Percentiles rank a stretch among this genome's conserved stretches.
Evolutionary conservation across 1,284 basidiomycete species (phyloP).

Genomic region (Sutorius eximius): DNA sequence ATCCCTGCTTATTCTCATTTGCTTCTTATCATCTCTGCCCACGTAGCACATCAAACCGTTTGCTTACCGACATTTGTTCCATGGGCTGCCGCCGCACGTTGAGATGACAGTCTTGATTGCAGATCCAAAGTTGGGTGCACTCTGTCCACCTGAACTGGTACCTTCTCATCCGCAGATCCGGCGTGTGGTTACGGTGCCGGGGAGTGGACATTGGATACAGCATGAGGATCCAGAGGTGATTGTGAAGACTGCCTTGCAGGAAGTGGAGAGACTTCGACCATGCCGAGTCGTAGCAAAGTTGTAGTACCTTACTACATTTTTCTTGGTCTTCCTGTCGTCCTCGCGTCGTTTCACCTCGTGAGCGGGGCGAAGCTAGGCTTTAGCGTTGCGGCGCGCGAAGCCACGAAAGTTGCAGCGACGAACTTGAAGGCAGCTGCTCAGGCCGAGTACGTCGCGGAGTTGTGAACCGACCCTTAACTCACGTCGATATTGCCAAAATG

Average conservation of each 20-base stretch:
- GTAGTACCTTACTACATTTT: background rate
- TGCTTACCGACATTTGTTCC: conserved; percentile 9
- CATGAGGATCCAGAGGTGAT: conserved; percentile 12
- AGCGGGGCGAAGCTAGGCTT: conserved; percentile 23
- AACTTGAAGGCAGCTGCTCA: no score
- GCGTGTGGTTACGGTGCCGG: conserved; percentile 2
- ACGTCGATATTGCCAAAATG: background rate
- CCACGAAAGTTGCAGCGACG: conserved; percentile 10
- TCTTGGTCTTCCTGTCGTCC: no score
- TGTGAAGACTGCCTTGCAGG: conserved; percentile 5
- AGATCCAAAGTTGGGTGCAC: conserved; percentile 9
- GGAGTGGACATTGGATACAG: conserved; percentile 23
- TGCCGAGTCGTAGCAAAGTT: background rate
- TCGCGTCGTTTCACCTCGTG: background rate
- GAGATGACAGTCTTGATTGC: conserved; percentile 20
- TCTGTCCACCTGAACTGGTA: conserved; percentile 7
- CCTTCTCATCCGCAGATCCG: conserved; percentile 13
- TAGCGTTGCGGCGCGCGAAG: conserved; percentile 31
- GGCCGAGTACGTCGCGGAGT: no score
- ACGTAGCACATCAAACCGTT: conserved; percentile 19
- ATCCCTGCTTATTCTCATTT: background rate
- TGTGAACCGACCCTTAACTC: no score
- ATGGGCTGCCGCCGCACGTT: conserved; percentile 13
- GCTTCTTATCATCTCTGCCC: background rate
- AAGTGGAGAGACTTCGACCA: conserved; percentile 10